Percentiles rank a stretch among this genome's conserved stretches.
Evolutionary conservation across 441 rosid genomes (phyloP).

Genomic region (Gossypium gossypioides): DNA sequence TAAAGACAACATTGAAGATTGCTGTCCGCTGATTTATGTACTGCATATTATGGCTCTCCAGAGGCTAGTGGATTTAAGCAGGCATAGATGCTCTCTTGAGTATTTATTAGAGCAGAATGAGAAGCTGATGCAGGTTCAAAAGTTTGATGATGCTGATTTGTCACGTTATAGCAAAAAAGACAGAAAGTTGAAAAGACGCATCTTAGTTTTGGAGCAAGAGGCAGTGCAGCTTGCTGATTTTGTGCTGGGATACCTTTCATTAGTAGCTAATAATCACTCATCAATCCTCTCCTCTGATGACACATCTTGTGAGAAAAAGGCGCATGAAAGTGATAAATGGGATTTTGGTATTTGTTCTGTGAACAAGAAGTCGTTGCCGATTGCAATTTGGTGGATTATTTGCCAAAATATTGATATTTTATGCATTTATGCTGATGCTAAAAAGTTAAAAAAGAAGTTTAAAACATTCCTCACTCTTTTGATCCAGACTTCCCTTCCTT

Average conservation of each 20-base stretch:
- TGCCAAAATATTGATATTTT: conserved; percentile 74
- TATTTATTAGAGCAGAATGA: conserved; percentile 46
- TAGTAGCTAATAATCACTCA: conserved; percentile 26
- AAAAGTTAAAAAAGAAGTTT: conserved; percentile 48
- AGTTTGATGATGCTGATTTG: conserved; percentile 30
- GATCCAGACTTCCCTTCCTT: conserved; percentile 44
- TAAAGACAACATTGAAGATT: conserved; percentile 34
- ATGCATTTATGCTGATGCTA: conserved; percentile 58
- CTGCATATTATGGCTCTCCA: conserved; percentile 62
- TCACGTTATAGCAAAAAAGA: conserved; percentile 22
- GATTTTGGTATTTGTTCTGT: conserved; percentile 46
- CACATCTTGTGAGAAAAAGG: conserved; percentile 11
- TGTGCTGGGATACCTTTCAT: conserved; percentile 37
- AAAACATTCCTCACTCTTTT: conserved; percentile 58
- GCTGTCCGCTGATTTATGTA: conserved; percentile 44
- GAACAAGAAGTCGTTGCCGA: conserved; percentile 45
- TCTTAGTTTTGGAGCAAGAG: conserved; percentile 51
- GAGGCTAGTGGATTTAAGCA: conserved; percentile 83
- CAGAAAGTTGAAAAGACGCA: conserved; percentile 39
- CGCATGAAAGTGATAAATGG: conserved; percentile 34
- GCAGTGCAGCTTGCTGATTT: conserved; percentile 62
- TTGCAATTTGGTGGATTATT: conserved; percentile 67
- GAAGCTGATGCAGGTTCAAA: conserved; percentile 28
- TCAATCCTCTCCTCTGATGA: conserved; percentile 20
- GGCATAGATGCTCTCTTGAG: conserved; percentile 53